Percentiles rank a stretch among this genome's conserved stretches.
These are phyloP conservation scores for Diversispora epigaea DNA, from an alignment of 192 early-diverging fungal genomes.

Conservation along the genomic window DNA sequence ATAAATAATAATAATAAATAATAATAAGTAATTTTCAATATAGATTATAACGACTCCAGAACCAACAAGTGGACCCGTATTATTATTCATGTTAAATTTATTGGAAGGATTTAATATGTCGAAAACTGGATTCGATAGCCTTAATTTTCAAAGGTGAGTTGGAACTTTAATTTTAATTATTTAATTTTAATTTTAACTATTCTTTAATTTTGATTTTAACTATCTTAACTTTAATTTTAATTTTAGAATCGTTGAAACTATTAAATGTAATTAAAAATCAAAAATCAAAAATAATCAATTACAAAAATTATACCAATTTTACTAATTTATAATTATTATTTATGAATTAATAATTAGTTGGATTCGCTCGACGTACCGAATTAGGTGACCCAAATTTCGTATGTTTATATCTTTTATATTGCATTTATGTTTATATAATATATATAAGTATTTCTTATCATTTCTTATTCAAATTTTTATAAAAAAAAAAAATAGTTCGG, in stretches of 20 bases:
- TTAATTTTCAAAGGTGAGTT: constrained; percentile 68
- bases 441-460: neutral
- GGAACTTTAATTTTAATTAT: no score
- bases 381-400: constrained; percentile 79
- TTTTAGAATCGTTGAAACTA: constrained; percentile 70
- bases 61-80: constrained; percentile 82
- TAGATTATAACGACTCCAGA: constrained; percentile 46
- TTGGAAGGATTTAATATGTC: constrained; percentile 79
- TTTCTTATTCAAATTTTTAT: neutral
- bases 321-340: neutral
- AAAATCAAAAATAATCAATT: neutral
- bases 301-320: neutral
- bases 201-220: neutral
- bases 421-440: neutral
- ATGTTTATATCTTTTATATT: constrained; percentile 32
- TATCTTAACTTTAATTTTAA: neutral
- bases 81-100: constrained; percentile 83
- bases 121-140: constrained; percentile 52
- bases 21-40: neutral
- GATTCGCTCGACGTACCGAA: constrained; percentile 78
- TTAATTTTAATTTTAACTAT: neutral
- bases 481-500: neutral
- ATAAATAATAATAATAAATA: no score
- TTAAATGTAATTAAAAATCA: constrained; percentile 61
- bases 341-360: constrained; percentile 39